Conservation (phyloP, 2,329 filamentous ascomycete genomes). For the Xylaria multiplex region DNA sequence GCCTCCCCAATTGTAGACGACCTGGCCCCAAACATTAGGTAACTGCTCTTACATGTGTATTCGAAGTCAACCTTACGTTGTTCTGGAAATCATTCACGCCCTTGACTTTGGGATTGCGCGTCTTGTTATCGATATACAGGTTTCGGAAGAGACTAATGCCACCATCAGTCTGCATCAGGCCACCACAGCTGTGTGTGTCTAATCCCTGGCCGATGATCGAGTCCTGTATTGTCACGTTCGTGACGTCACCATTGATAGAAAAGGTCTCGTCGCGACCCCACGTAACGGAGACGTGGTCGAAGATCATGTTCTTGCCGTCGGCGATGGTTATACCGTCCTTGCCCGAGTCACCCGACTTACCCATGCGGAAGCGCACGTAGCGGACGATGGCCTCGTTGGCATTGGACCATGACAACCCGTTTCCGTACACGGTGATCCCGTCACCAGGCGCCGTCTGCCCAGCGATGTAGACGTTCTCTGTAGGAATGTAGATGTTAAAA, state of each 20-base stretch:
- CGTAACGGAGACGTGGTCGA: constrained; percentile 63
- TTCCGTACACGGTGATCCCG: constrained; percentile 63
- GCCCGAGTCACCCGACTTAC: constrained; percentile 58
- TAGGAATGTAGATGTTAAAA: background rate
- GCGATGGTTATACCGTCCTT: constrained; percentile 66
- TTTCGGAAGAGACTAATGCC: constrained; percentile 64
- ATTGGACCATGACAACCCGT: constrained; percentile 62
- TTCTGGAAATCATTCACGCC: constrained; percentile 64
- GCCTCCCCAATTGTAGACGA: constrained; percentile 66
- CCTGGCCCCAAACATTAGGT: constrained; percentile 40
- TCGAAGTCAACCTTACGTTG: constrained; percentile 44
- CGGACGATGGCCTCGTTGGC: constrained; percentile 63
- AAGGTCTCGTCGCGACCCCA: constrained; percentile 68
- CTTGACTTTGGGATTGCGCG: constrained; percentile 66
- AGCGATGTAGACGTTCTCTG: constrained; percentile 58
- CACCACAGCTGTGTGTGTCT: constrained; percentile 63
- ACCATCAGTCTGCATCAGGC: constrained; percentile 61
- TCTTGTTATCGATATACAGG: constrained; percentile 67
- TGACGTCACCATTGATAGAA: constrained; percentile 58
- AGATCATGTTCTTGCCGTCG: constrained; percentile 63
- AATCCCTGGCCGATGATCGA: constrained; percentile 65
- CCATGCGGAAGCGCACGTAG: constrained; percentile 66
- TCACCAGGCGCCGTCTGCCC: constrained; percentile 62
- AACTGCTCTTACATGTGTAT: background rate
- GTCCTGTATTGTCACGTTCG: constrained; percentile 63